Conservation (phyloP, 352 stramenopile genomes). For the Globisporangium uncinulatum region DNA sequence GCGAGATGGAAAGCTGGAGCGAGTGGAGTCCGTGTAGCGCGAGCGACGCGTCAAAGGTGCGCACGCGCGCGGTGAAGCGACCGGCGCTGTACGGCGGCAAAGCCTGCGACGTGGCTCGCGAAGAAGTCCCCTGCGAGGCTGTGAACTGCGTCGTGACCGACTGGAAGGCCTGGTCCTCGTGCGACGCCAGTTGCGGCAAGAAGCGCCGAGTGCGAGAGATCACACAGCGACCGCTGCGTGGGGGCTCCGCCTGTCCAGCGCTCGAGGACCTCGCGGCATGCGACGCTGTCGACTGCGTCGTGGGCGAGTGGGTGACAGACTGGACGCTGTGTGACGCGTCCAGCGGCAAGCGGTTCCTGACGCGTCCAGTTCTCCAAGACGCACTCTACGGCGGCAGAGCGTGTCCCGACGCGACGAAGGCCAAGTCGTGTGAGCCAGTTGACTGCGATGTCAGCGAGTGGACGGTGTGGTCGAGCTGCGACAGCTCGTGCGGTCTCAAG, state of each 20-base stretch:
- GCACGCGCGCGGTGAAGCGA: constrained; percentile 23
- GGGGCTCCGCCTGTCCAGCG: constrained; percentile 21
- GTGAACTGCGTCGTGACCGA: constrained; percentile 40
- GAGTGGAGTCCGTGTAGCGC: constrained; percentile 29
- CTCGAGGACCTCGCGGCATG: constrained; percentile 35
- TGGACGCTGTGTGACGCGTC: constrained; percentile 31
- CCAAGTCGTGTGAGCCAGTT: constrained; percentile 40
- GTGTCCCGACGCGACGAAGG: constrained; percentile 26
- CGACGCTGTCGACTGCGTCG: constrained; percentile 32
- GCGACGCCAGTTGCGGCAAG: constrained; percentile 30
- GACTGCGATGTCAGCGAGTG: constrained; percentile 41
- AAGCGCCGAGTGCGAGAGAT: constrained; percentile 32
- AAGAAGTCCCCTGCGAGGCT: constrained; percentile 37
- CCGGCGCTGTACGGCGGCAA: constrained; percentile 33
- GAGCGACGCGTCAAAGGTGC: constrained; percentile 19
- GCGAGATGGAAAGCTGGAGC: constrained; percentile 27
- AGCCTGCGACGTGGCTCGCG: constrained; percentile 16
- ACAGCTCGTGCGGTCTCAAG: constrained; percentile 25
- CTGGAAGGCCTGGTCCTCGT: constrained; percentile 40
- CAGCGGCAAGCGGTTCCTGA: constrained; percentile 26
- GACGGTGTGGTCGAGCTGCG: constrained; percentile 22
- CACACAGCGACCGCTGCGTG: constrained; percentile 23
- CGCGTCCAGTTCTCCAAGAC: constrained; percentile 25
- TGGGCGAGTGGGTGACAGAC: constrained; percentile 26
- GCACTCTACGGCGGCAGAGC: constrained; percentile 29